Base-by-base conservation (phyloP, 495 filamentous ascomycete species). In the Polyplosphaeria fusca region DNA sequence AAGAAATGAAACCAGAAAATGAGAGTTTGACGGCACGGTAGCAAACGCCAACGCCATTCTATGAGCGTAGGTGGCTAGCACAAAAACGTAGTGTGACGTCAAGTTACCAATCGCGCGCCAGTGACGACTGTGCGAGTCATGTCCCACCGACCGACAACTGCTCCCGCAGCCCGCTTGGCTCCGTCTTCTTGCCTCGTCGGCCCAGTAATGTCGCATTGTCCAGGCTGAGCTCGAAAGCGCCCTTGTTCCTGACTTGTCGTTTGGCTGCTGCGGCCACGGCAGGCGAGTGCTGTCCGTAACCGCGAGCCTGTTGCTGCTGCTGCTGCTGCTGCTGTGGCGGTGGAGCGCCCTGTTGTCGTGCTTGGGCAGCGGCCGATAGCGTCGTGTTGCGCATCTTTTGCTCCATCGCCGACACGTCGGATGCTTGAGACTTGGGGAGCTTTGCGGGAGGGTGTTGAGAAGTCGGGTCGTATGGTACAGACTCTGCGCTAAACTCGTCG, bases 161-260 rank as follows among this genome's bases (percentile, higher is more conserved):
- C 40, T 68, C 51, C 49, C 70, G 56, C 61, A 76, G 52, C 2
- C 53, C 51, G 53, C 70, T 74, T 23, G 66, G 61, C 26, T 62
- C 62, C 22, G 20, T 52, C 51, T 70, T 82, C 67, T 82, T 81
- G 3, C 80, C 81, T 60, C 93, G 78, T 57, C 91, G 79, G 7
- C 90, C 91, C 0, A 98, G 74, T 52, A 98, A 74, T 20, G 91
- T 96, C 3, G 94, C 85, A 52, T 90, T 89, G 55, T 95, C 88
- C 14, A 98, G 74, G 67, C 82, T 96, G 26, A 98, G 78, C 71
- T 98, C 93, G 61, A 98, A 98, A 0, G 86, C 83, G 19, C 83
- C 85, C 45, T 82, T 77, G 51, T 81, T 79, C 55, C 78, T 79
- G 11, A 88, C 87, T 62, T 87, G 84, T 63, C 85, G 81, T 69